Evolutionary conservation across 2,329 filamentous ascomycete genomes (phyloP).

Genomic region (Curvularia sp.): DNA sequence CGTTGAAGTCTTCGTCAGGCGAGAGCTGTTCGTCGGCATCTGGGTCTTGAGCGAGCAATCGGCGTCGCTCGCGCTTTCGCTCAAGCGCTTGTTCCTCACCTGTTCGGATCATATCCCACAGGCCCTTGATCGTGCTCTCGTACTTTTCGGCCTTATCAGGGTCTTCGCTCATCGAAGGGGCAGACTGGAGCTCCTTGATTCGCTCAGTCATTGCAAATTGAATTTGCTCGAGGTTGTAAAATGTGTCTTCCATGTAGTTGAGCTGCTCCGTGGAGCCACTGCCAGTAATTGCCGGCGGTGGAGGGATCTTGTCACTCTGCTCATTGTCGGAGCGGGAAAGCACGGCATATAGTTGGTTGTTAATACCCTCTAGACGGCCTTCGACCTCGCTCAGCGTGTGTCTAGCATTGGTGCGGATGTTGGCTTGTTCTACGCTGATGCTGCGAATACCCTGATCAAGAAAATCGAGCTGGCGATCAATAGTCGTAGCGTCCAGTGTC

Average conservation of each 20-base stretch:
- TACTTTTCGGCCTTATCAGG: slow-evolving; percentile 51
- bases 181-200: slow-evolving; percentile 37
- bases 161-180: slow-evolving; percentile 29
- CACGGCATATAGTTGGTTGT: slow-evolving; percentile 65
- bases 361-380: slow-evolving; percentile 61
- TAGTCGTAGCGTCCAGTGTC: slow-evolving; percentile 31
- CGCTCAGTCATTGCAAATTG: slow-evolving; percentile 44
- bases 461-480: slow-evolving; percentile 71
- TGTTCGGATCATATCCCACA: slow-evolving; percentile 61
- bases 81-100: slow-evolving; percentile 53
- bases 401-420: slow-evolving; percentile 37
- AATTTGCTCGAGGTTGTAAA: slow-evolving; percentile 56
- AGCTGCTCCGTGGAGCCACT: slow-evolving; percentile 71
- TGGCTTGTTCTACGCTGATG: slow-evolving; percentile 65
- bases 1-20: slow-evolving; percentile 64
- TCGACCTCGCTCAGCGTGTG: slow-evolving; percentile 43
- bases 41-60: slow-evolving; percentile 58
- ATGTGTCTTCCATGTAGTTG: slow-evolving; percentile 68
- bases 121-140: slow-evolving; percentile 59
- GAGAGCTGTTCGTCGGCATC: slow-evolving; percentile 68
- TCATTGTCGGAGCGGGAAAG: slow-evolving; percentile 60
- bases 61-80: slow-evolving; percentile 46
- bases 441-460: slow-evolving; percentile 70
- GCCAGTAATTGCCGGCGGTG: slow-evolving; percentile 65
- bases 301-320: slow-evolving; percentile 58